Evolutionary conservation across 106 monocot species (phyloP).

Genomic region (Amphibolis antarctica): DNA sequence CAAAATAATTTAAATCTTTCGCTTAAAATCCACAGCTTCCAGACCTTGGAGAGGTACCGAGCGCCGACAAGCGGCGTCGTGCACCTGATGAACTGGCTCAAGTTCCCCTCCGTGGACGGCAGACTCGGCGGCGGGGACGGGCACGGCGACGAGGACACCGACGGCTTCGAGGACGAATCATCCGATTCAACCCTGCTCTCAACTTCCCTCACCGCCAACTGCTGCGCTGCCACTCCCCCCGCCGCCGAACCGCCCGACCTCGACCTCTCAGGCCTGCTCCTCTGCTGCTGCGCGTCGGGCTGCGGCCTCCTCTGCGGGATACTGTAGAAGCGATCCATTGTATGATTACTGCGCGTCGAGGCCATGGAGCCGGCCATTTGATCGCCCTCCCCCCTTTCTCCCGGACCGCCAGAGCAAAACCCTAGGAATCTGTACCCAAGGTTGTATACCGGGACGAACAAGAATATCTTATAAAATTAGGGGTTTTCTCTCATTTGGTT

Average conservation of each 20-base stretch:
- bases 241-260: constrained; percentile 6
- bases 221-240: neutral
- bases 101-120: constrained; percentile 32
- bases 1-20: neutral
- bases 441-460: too few species aligned
- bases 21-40: neutral
- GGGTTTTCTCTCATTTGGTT: too few species aligned
- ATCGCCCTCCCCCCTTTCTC: too few species aligned
- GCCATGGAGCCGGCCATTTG: too few species aligned
- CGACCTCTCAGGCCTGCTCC: constrained; percentile 5
- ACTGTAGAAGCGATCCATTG: too few species aligned
- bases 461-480: too few species aligned
- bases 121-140: constrained; percentile 23
- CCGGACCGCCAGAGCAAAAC: too few species aligned
- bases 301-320: too few species aligned
- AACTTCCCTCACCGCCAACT: constrained; percentile 11
- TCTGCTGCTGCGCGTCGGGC: neutral
- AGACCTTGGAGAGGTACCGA: constrained; percentile 43
- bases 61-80: constrained; percentile 54
- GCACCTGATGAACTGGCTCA: constrained; percentile 55
- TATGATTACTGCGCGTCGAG: too few species aligned
- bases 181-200: constrained; percentile 42
- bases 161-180: constrained; percentile 42
- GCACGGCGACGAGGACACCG: constrained; percentile 28
- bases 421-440: too few species aligned